phyloP scores from a whole-genome alignment of 306 rosid species.

The Mimosa pudica region DNA sequence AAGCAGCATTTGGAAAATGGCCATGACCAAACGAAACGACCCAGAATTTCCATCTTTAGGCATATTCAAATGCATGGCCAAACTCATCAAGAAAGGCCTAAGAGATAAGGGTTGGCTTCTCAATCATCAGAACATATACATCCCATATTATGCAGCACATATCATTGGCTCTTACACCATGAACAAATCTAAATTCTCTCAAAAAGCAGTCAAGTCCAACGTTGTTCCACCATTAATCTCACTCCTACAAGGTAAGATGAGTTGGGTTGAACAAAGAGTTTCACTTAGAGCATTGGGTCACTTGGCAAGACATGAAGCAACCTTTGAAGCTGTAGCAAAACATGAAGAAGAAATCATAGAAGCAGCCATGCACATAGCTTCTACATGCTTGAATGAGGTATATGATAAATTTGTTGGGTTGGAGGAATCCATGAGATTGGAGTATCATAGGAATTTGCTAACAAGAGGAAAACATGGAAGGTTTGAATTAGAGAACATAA shows the following conservation, averaged over 20 bases:
- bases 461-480: constrained; percentile 74
- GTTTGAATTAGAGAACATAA: constrained; percentile 52
- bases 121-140: constrained; percentile 59
- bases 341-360: constrained; percentile 51
- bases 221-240: constrained; percentile 56
- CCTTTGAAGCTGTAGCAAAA: constrained; percentile 44
- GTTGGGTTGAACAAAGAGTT: constrained; percentile 81
- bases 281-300: constrained; percentile 72
- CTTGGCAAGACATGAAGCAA: constrained; percentile 52
- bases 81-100: constrained; percentile 59
- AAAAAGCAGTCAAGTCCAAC: constrained; percentile 52
- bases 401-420: constrained; percentile 48
- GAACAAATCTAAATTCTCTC: constrained; percentile 52
- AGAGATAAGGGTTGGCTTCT: constrained; percentile 54
- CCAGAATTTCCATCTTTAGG: constrained; percentile 75
- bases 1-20: constrained; percentile 68
- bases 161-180: constrained; percentile 78
- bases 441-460: constrained; percentile 58
- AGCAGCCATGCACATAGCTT: constrained; percentile 47
- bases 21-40: constrained; percentile 60
- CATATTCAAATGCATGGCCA: constrained; percentile 65
- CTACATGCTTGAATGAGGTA: constrained; percentile 48
- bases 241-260: constrained; percentile 62
- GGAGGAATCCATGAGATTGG: constrained; percentile 47
- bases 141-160: constrained; percentile 85